Base-by-base conservation (phyloP, 2,329 filamentous ascomycete genomes). In the Mollisiaceae sp. region DNA sequence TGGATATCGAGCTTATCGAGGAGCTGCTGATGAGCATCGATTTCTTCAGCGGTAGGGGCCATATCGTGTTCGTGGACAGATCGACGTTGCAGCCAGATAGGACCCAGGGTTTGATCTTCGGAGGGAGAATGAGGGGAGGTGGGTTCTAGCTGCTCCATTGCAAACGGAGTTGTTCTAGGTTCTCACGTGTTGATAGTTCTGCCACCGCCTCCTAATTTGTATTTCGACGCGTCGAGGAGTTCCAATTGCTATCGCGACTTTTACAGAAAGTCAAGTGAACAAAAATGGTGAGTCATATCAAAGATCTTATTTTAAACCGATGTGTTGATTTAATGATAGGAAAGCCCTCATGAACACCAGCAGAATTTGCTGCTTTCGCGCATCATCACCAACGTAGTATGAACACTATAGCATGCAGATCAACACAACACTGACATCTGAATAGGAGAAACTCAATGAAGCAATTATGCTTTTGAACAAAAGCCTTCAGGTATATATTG, bases 311-410 rank as follows among this genome's bases (percentile, higher is more conserved):
- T 27, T 15, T 12, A 5, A 35, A 8, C 32, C n/a, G n/a, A 20
- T 14, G 45, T 27, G 54, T n/a, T 43, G 20, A 35, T 11, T 39
- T 14, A 8, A n/a, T 14, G 45, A 57, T 62, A 90, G 94, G 95
- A 99, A 79, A 97, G 92, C 75, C 95, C 95, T 45, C 95, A 99
- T 77, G 95, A 98, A 78, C 94, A 98, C 73, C 95, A 98, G 83
- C 94, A 99, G 83, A 96, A 91, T 75, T 84, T 97, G 61, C 85
- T 99, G 74, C 86, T 98, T 55, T 95, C 93, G 24, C 92, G 95
- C 68, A 97, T 99, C 80, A 97, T 97, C 80, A 95, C 90, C 76
- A 99, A 99, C 76, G 94, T 98, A 75, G 94, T 98, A 86, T 77
- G 92, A 83, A 58, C 60, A n/a, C 38, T 55, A 41, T 59, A 41